These are phyloP conservation scores for Aureobasidium pullulans DNA, from an alignment of 2,329 filamentous ascomycete species.

Conservation along the genomic window DNA sequence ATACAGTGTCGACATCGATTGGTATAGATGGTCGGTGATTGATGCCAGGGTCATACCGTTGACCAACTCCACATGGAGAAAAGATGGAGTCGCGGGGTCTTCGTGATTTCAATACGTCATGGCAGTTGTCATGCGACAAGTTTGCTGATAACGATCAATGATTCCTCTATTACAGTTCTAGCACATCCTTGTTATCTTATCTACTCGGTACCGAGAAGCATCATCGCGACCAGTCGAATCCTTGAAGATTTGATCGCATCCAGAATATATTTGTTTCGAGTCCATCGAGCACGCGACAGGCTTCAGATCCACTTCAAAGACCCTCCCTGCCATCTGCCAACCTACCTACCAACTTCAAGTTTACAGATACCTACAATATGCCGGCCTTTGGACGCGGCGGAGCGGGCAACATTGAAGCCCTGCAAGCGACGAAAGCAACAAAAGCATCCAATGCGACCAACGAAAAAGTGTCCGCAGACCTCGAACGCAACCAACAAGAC, in stretches of 20 bases:
- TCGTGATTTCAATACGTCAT: background rate
- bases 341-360: background rate
- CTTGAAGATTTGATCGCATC: no score
- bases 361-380: background rate
- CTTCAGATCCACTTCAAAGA: no score
- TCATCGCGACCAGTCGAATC: background rate
- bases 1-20: background rate
- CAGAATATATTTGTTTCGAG: background rate
- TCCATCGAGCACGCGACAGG: background rate
- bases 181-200: background rate
- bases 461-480: conserved; percentile 27
- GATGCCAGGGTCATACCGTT: background rate
- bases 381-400: conserved; percentile 33
- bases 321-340: background rate
- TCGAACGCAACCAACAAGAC: conserved; percentile 31
- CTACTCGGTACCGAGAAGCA: no score
- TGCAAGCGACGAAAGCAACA: conserved; percentile 4
- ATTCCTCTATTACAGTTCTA: background rate
- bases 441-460: conserved; percentile 15
- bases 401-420: conserved; percentile 36
- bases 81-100: background rate
- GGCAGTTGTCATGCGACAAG: background rate
- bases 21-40: background rate
- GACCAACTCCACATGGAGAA: background rate
- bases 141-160: background rate